Evolutionary conservation across 176 grass and related monocot genomes (phyloP).

Genomic region (Oryza longistaminata): DNA sequence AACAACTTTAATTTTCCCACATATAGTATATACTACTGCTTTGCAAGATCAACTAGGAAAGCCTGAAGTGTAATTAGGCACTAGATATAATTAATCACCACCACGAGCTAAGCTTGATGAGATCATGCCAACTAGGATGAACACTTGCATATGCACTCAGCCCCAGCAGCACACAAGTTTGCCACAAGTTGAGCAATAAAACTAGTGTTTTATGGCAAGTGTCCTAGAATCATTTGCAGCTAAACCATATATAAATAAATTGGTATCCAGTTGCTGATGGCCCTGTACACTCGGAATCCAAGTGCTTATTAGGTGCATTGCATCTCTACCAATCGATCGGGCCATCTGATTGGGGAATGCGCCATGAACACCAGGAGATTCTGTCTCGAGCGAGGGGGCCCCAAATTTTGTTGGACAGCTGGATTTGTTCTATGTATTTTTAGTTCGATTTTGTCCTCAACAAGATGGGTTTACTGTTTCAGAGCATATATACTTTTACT

Average conservation of each 20-base stretch:
- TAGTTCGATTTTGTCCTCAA: neutral
- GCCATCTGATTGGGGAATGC: neutral
- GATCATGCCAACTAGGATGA: neutral
- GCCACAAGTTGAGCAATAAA: neutral
- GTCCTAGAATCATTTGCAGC: conserved; percentile 21
- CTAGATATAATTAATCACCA: neutral
- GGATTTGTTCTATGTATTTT: neutral
- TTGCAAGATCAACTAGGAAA: neutral
- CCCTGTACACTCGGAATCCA: neutral
- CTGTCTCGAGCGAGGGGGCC: neutral
- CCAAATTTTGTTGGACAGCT: conserved; percentile 17
- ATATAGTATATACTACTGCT: too few relatives aligned
- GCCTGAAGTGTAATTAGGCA: neutral
- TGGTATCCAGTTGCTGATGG: neutral
- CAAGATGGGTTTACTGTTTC: neutral
- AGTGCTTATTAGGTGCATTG: conserved; percentile 13
- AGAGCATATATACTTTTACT: neutral
- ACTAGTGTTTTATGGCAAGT: neutral
- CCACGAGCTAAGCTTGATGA: neutral
- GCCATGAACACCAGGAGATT: conserved; percentile 2
- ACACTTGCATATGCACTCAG: conserved; percentile 27
- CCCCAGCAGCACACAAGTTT: conserved; percentile 26
- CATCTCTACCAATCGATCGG: neutral
- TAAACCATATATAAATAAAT: neutral
- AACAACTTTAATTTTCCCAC: neutral